A percentile compares a stretch with the other conserved stretches of the same genome.
Evolutionary conservation across 768 basidiomycete genomes (phyloP).

Genomic region (Rhodocollybia butyracea): DNA sequence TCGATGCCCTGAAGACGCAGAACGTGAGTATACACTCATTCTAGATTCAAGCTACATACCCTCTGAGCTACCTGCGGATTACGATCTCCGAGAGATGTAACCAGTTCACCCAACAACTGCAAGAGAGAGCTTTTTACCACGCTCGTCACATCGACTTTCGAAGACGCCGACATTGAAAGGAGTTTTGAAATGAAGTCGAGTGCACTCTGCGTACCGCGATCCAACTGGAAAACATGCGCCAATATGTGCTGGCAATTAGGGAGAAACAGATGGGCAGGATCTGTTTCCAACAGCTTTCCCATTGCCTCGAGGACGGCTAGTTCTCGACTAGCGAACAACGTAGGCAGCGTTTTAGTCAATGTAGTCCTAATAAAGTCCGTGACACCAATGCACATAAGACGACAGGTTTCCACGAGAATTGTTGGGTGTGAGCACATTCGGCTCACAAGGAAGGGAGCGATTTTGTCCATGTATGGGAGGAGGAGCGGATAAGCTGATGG

Average conservation of each 20-base stretch:
- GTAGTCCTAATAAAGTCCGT: constrained; percentile 63
- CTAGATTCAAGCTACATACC: constrained; percentile 31
- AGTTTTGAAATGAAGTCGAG: constrained; percentile 60
- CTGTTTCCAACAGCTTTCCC: constrained; percentile 45
- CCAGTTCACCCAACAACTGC: constrained; percentile 69
- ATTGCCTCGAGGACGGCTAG: constrained; percentile 57
- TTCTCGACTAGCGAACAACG: constrained; percentile 63
- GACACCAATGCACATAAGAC: constrained; percentile 57
- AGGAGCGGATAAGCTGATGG: constrained; percentile 59
- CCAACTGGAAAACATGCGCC: constrained; percentile 63
- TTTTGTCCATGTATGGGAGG: constrained; percentile 62
- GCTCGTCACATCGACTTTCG: constrained; percentile 39
- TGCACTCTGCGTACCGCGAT: constrained; percentile 51
- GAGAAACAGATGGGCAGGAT: constrained; percentile 48
- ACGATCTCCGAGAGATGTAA: constrained; percentile 75
- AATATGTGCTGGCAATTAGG: constrained; percentile 60
- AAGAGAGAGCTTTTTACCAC: constrained; percentile 68
- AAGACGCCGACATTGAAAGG: constrained; percentile 44
- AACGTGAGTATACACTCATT: neutral
- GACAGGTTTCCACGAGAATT: constrained; percentile 62
- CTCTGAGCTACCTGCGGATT: constrained; percentile 38
- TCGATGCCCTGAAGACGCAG: constrained; percentile 25
- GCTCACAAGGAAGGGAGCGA: constrained; percentile 63
- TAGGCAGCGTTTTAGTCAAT: constrained; percentile 63
- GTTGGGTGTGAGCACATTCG: constrained; percentile 56